Evolutionary conservation across 164 flowering plant species (phyloP), one percentile per base, ranked within the genome.

Genomic region (Paratinospora sagittata): DNA sequence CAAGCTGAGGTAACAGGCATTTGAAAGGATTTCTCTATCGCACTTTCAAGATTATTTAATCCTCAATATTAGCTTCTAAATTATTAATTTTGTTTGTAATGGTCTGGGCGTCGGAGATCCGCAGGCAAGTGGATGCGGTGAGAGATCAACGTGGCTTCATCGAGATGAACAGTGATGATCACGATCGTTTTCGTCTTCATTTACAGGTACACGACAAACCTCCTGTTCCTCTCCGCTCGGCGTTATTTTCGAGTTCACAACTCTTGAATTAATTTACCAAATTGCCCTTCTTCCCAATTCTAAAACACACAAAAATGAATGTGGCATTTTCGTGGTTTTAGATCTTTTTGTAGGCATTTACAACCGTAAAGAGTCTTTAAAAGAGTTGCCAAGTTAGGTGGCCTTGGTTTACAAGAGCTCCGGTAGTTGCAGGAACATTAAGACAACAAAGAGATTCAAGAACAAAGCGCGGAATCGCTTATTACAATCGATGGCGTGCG

Each of bases 401-500:
- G 34, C 2, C 27, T 64, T 74, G 63, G 68, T 26, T 81, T 81
- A 3, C 55, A 66, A 55, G 27, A 63, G 26, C 61, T 33, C 34
- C 66, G 0, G 34, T 30, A 30, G 34, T 30, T 30, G 34, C 34
- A 30, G 34, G 34, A 30, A 30, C 34, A 47, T 0, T 68, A 49
- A 60, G 7, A 62, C 17, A 30, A 63, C 9, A 2, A 63, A 33
- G 45, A 23, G 63, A 69, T 8, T 9, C 12, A 33, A 30, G 23
- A 39, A 43, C 9, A 43, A 41, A 41, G 45, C 13, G 17, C 52
- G 11, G 7, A 16, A 23, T 33, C 41, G 11, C 30, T 37, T 21
- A 11, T 21, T 8, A 39, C 6, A 30, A 52, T 16, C 74, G 68
- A 88, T 86, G 92, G 85, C 83, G 3, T 83, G 81, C 76, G 74